Conservation (phyloP, 2,329 filamentous ascomycete genomes). For the Penicillium sclerotigenum region DNA sequence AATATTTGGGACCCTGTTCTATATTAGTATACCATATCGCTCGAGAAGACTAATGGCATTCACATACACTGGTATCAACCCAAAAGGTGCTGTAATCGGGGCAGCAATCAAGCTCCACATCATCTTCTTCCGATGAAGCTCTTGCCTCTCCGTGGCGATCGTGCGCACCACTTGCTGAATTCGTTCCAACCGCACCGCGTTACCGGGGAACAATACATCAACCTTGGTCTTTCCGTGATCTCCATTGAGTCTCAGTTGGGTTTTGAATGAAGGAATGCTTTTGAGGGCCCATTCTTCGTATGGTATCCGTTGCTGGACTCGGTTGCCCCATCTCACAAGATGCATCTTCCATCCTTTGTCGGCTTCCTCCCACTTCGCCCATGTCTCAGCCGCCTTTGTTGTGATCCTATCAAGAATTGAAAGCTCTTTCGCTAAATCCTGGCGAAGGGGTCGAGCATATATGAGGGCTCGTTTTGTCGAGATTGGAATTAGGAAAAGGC, state of each 20-base stretch:
- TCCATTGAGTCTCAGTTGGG: constrained; percentile 61
- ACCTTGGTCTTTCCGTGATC: constrained; percentile 67
- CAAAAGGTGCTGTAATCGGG: constrained; percentile 80
- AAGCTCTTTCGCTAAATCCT: constrained; percentile 53
- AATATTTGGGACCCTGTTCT: constrained; percentile 74
- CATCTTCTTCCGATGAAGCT: constrained; percentile 71
- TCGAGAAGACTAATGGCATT: not conserved
- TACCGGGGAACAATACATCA: constrained; percentile 64
- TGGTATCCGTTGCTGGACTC: constrained; percentile 78
- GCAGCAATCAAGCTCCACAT: constrained; percentile 78
- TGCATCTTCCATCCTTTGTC: constrained; percentile 83
- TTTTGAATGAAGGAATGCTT: constrained; percentile 79
- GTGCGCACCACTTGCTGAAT: constrained; percentile 64
- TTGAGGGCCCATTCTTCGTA: constrained; percentile 98
- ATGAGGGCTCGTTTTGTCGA: constrained; percentile 87
- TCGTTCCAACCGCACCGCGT: constrained; percentile 62
- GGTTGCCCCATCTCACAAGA: constrained; percentile 82
- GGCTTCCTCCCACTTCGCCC: constrained; percentile 83
- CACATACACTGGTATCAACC: constrained; percentile 76
- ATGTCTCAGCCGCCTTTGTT: constrained; percentile 68
- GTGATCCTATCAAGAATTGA: constrained; percentile 68
- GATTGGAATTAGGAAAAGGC: constrained; percentile 88
- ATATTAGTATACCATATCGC: constrained; percentile 5
- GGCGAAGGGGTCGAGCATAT: constrained; percentile 76
- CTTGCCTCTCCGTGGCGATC: constrained; percentile 76